A percentile compares a stretch with the other conserved stretches of the same genome.
These are phyloP conservation scores for Rhinocladiella mackenziei DNA, from an alignment of 2,329 filamentous ascomycete species.

Conservation along the genomic window DNA sequence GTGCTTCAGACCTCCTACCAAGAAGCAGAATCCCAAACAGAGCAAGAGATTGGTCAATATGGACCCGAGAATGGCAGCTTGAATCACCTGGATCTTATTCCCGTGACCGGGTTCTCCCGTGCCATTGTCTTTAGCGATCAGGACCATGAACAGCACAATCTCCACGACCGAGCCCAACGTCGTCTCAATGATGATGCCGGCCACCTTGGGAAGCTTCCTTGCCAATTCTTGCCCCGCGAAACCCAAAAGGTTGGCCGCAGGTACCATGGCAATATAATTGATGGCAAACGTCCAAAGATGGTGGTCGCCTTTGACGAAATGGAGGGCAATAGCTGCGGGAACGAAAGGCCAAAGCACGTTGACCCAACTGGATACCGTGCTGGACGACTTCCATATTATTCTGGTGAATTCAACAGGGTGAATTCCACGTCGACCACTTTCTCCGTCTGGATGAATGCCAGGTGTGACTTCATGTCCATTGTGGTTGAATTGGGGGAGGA, in stretches of 20 bases:
- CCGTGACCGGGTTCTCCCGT: slow-evolving; percentile 30
- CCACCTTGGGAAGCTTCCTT: slow-evolving; percentile 70
- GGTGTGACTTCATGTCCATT: slow-evolving; percentile 34
- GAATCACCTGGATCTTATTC: slow-evolving; percentile 63
- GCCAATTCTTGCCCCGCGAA: slow-evolving; percentile 70
- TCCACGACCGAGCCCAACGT: slow-evolving; percentile 71
- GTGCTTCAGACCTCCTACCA: slow-evolving; percentile 66
- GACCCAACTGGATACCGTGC: slow-evolving; percentile 59
- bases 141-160: slow-evolving; percentile 75
- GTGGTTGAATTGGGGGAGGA: slow-evolving; percentile 25
- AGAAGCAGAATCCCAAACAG: slow-evolving; percentile 76
- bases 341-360: slow-evolving; percentile 74
- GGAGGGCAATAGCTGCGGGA: slow-evolving; percentile 64
- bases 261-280: slow-evolving; percentile 73
- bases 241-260: slow-evolving; percentile 69
- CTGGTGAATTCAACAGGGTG: slow-evolving; percentile 61
- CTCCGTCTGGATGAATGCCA: slow-evolving; percentile 51
- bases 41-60: slow-evolving; percentile 77
- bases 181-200: slow-evolving; percentile 49
- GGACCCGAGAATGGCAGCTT: slow-evolving; percentile 77
- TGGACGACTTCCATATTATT: slow-evolving; percentile 62
- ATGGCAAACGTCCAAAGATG: slow-evolving; percentile 65
- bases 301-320: slow-evolving; percentile 53
- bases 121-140: slow-evolving; percentile 53
- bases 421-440: slow-evolving; percentile 65